These are phyloP conservation scores for Saturnispora kantuleensis DNA, from an alignment of 805 yeast genomes.

Conservation along the genomic window DNA sequence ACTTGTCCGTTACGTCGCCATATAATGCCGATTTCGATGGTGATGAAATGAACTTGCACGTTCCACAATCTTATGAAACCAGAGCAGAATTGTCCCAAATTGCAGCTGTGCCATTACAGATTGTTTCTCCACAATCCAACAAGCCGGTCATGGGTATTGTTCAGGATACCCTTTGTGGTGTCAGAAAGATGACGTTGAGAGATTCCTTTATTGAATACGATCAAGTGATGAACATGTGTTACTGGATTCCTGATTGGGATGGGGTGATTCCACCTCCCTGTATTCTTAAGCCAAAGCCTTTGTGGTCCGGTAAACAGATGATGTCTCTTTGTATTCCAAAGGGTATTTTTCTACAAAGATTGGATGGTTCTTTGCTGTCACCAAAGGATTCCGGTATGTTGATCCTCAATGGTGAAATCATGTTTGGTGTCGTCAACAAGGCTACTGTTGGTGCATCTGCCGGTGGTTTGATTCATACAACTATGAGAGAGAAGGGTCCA, in stretches of 20 bases:
- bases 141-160: slow-evolving; percentile 99
- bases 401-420: slow-evolving; percentile 87
- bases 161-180: slow-evolving; percentile 96
- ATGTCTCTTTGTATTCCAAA: slow-evolving; percentile 87
- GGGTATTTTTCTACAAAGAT: slow-evolving; percentile 90
- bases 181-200: slow-evolving; percentile 88
- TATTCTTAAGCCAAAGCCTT: slow-evolving; percentile 83
- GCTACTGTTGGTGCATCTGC: slow-evolving; percentile 98
- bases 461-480: slow-evolving; percentile 96
- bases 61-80: slow-evolving; percentile 98
- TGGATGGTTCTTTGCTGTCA: slow-evolving; percentile 78
- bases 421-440: slow-evolving; percentile 97
- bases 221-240: slow-evolving; percentile 91
- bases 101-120: slow-evolving; percentile 95
- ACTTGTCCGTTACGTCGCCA: slow-evolving; percentile 96
- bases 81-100: slow-evolving; percentile 91
- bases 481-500: slow-evolving; percentile 96
- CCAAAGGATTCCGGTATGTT: slow-evolving; percentile 96
- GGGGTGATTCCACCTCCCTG: slow-evolving; percentile 97
- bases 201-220: slow-evolving; percentile 84
- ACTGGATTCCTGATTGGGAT: slow-evolving; percentile 99
- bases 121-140: slow-evolving; percentile 96
- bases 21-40: slow-evolving; percentile 99
- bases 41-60: slow-evolving; percentile 98
- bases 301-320: slow-evolving; percentile 97